These are phyloP conservation scores for Galerina marginata DNA, from an alignment of 768 basidiomycete species.

Conservation along the genomic window DNA sequence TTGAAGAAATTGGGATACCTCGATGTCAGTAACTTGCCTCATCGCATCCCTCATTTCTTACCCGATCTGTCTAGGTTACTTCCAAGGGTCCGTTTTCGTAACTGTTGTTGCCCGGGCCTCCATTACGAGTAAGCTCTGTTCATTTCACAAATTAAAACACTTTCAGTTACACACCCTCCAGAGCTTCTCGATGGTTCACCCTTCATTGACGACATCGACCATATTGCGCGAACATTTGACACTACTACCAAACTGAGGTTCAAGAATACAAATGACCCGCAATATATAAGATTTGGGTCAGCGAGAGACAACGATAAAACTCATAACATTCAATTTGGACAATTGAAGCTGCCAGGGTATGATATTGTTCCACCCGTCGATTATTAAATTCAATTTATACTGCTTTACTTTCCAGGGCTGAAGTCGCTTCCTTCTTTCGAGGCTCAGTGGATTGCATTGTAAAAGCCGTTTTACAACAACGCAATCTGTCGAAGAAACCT, in stretches of 20 bases:
- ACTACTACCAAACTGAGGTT: slow-evolving; percentile 33
- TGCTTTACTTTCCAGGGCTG: slow-evolving; percentile 25
- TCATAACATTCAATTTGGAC: slow-evolving; percentile 50
- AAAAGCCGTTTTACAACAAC: slow-evolving; percentile 34
- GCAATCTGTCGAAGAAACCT: slow-evolving; percentile 27
- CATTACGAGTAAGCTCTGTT: too few relatives aligned
- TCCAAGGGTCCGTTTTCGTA: slow-evolving; percentile 48
- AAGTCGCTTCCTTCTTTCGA: slow-evolving; percentile 43
- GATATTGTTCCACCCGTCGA: not conserved
- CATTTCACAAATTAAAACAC: too few relatives aligned
- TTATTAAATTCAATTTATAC: not conserved
- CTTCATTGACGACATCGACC: slow-evolving; percentile 45
- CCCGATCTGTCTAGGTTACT: slow-evolving; percentile 38
- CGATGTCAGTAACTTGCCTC: slow-evolving; percentile 38
- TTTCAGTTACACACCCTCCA: slow-evolving; percentile 14
- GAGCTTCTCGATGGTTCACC: slow-evolving; percentile 45
- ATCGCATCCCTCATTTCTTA: not conserved
- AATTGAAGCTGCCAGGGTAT: slow-evolving; percentile 47
- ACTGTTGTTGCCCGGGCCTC: slow-evolving; percentile 15
- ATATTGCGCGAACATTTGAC: slow-evolving; percentile 51
- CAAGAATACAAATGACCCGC: slow-evolving; percentile 38
- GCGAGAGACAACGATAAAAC: slow-evolving; percentile 43
- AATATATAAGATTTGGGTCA: slow-evolving; percentile 54
- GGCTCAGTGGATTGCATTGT: slow-evolving; percentile 43
- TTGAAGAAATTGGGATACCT: slow-evolving; percentile 54